Conservation (phyloP, 2,329 filamentous ascomycete species). For the Neofusicoccum kwambonambiense region DNA sequence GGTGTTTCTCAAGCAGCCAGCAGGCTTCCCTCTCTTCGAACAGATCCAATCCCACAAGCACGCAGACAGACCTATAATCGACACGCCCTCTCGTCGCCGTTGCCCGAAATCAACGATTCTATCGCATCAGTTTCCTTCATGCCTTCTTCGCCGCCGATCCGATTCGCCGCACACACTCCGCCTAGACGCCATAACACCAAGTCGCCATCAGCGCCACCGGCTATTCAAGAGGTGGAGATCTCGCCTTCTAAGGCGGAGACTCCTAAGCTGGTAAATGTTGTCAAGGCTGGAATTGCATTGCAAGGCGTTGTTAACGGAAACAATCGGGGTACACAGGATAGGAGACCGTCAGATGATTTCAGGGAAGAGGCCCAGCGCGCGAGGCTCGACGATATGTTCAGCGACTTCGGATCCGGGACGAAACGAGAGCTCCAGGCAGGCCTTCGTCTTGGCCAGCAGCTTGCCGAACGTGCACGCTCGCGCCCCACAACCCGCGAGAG, state of each 20-base stretch:
- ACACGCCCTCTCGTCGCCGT: not conserved
- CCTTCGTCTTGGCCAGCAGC: slow-evolving; percentile 38
- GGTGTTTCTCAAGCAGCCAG: too few relatives aligned
- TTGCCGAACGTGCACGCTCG: slow-evolving; percentile 29
- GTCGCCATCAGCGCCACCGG: slow-evolving; percentile 32
- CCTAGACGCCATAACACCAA: slow-evolving; percentile 24
- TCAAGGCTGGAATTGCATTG: slow-evolving; percentile 39
- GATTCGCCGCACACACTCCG: slow-evolving; percentile 30
- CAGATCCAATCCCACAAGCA: slow-evolving; percentile 1
- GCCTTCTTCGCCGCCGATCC: slow-evolving; percentile 23
- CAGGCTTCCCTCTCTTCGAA: not conserved
- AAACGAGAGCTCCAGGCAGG: slow-evolving; percentile 39
- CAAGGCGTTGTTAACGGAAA: slow-evolving; percentile 36
- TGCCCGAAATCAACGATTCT: slow-evolving; percentile 11
- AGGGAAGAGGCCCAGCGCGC: slow-evolving; percentile 24
- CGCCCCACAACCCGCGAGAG: slow-evolving; percentile 4
- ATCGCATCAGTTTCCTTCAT: slow-evolving; percentile 17
- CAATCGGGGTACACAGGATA: slow-evolving; percentile 25
- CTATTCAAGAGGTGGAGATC: slow-evolving; percentile 25
- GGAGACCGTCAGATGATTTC: slow-evolving; percentile 21
- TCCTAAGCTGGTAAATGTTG: slow-evolving; percentile 30
- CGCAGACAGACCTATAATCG: not conserved
- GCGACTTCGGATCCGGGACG: slow-evolving; percentile 40
- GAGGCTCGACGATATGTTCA: slow-evolving; percentile 37
- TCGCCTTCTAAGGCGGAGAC: slow-evolving; percentile 7